Base-by-base conservation (phyloP, 2,329 filamentous ascomycete species). In the Lasiodiplodia gonubiensis region DNA sequence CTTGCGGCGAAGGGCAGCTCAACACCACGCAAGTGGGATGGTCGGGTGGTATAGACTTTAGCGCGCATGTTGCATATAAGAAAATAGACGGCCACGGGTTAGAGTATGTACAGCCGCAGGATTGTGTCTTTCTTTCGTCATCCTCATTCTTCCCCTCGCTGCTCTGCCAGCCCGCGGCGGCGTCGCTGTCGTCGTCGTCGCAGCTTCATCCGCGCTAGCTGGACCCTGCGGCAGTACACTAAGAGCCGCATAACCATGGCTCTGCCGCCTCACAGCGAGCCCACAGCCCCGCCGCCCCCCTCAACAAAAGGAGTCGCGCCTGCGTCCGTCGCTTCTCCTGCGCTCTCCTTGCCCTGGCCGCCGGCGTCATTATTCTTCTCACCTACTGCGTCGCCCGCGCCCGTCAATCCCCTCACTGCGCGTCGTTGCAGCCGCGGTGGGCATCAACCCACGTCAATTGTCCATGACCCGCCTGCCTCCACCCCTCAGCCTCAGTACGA, bases 11-110 rank as follows among this genome's bases (percentile, higher is more conserved):
- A 51, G 21, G 46, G 27, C 14, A 63, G n/a, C 59, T 63, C 59
- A 63, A 63, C 59, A 63, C 59, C 59, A 63, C 59, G 59, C 59
- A 63, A 51, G 46, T 63, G 59, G 59, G 59, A 63, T 63, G 59
- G 59, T 63, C 59, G 42, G 30, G 35, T 25, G 42, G 59, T 63
- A 63, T 63, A 63, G 59, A 63, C 46, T 63, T 46, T 63, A 63
- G 59, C 59, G 59, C 21, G 59, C 59, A 63, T 63, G 42, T 51
- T 63, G 59, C 59, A 51, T 63, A 51, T 63, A 63, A 63, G 42
- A 61, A 35, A 63, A 63, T 63, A 63, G 59, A 63, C n/a, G 30
- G 30, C 42, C 59, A 30, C 25, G 8, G 46, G 27, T 25, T 63
- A 63, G 59, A 63, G n/a, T 35, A 27, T 25, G 27, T 14, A n/a